phyloP scores from a whole-genome alignment of 352 stramenopile genomes.

The Phytopythium boreale region DNA sequence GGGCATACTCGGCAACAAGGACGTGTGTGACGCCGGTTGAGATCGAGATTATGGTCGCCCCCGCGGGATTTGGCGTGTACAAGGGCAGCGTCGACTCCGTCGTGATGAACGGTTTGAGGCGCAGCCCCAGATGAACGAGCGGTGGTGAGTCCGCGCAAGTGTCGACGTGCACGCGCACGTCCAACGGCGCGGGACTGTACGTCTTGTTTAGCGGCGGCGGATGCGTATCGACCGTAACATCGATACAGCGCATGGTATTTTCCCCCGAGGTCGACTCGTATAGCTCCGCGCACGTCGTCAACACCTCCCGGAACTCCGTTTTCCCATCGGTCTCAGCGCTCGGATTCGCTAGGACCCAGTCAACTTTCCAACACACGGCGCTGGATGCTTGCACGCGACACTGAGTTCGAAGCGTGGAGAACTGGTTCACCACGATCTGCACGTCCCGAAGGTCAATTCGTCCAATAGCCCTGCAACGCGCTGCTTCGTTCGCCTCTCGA shows the following conservation, averaged over 20 bases:
- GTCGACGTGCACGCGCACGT: conserved; percentile 62
- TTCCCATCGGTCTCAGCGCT: background rate
- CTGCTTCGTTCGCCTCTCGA: background rate
- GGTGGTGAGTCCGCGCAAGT: conserved; percentile 49
- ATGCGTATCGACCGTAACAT: conserved; percentile 8
- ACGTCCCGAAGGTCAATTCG: conserved; percentile 40
- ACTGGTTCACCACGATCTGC: conserved; percentile 33
- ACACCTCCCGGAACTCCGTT: conserved; percentile 9
- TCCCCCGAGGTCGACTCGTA: conserved; percentile 19
- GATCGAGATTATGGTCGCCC: conserved; percentile 49
- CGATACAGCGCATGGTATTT: conserved; percentile 15
- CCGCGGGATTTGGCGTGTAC: conserved; percentile 24
- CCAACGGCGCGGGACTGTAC: conserved; percentile 18
- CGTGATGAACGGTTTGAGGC: conserved; percentile 42
- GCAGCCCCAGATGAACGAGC: conserved; percentile 44
- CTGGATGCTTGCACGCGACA: conserved; percentile 35
- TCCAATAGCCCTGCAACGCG: conserved; percentile 26
- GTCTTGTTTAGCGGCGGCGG: background rate
- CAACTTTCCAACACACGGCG: conserved; percentile 47
- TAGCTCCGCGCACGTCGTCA: conserved; percentile 34
- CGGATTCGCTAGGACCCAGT: conserved; percentile 12
- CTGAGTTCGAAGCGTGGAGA: conserved; percentile 51
- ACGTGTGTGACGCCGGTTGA: conserved; percentile 61
- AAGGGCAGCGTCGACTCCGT: conserved; percentile 34
- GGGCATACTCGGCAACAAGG: conserved; percentile 44